Evolutionary conservation across 2,329 filamentous ascomycete species (phyloP), one percentile per base, ranked within the genome.

Genomic region (Verticillium albo-atrum): DNA sequence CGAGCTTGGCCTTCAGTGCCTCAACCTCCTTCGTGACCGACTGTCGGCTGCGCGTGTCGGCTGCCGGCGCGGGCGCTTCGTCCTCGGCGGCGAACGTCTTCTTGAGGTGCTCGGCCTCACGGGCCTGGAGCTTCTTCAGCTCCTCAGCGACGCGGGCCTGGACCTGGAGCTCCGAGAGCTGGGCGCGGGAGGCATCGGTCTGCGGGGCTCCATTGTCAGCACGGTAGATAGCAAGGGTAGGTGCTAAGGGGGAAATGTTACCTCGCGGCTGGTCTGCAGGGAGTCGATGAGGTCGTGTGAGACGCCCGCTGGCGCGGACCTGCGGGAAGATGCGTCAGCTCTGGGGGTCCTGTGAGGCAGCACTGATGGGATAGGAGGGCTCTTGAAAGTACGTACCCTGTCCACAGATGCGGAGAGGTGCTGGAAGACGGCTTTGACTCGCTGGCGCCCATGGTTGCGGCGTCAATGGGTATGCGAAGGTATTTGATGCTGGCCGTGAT

Each of bases 171-270:
- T 98, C 94, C 74, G 92, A 79, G 70, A 88, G 82, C 77, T 91
- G 91, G 69, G 89, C 84, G 72, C 94, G 92, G 65, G 92, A 93
- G 61, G 88, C 87, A 79, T 98, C 93, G 76, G 90, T 94, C 94
- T 98, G 72, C n/a, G 61, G 35, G 17, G 28, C 37, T 52, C 56
- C n/a, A 35, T 23, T 23, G 20, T 35, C 15, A 42, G 63, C 67
- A 58, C 25, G 17, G 50, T 34, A 6, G 23, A 28, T 26, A n/a
- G 47, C 25, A 25, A n/a, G 47, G 15, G 37, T 47, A n/a, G n/a
- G n/a, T n/a, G 6, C 37, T 5, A 20, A 37, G 6, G 60, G 26
- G n/a, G 15, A 7, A 4, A 6, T 4, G 77, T 70, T 83, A 97
- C 93, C 86, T 97, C 92, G 68, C 89, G 84, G 79, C 87, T 96